phyloP scores from a whole-genome alignment of 163 green algal species.

The Trebouxia gelatinosa region DNA sequence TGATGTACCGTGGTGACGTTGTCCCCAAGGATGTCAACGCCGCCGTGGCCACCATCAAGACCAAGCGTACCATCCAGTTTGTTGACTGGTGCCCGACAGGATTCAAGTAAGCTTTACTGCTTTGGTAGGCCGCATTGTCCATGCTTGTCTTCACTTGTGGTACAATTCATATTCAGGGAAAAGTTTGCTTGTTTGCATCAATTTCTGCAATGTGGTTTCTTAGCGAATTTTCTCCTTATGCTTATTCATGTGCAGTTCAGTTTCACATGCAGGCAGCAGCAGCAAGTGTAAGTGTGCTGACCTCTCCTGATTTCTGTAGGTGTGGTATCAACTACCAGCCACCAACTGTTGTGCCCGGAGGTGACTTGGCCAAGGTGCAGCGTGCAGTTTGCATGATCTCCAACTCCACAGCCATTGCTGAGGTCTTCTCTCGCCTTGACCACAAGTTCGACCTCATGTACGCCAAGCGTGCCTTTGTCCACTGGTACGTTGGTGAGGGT shows the following conservation, averaged over 20 bases:
- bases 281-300: too few relatives aligned
- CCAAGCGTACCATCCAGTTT: constrained; percentile 99
- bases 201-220: too few relatives aligned
- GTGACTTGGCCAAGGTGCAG: constrained; percentile 99
- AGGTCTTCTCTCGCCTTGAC: constrained; percentile 97
- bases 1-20: constrained; percentile 99
- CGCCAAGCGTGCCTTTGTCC: constrained; percentile 90
- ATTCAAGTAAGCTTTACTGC: constrained; percentile 86
- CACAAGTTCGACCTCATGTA: constrained; percentile 99
- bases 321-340: constrained; percentile 98
- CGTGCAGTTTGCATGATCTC: constrained; percentile 99
- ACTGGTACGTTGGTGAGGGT: constrained; percentile 97
- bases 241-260: too few relatives aligned
- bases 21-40: constrained; percentile 98
- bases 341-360: constrained; percentile 94
- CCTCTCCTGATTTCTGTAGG: too few relatives aligned
- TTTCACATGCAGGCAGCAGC: too few relatives aligned
- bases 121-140: too few relatives aligned
- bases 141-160: too few relatives aligned
- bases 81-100: constrained; percentile 92
- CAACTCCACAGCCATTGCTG: constrained; percentile 98
- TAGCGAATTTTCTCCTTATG: too few relatives aligned
- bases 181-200: too few relatives aligned
- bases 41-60: constrained; percentile 98
- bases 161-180: too few relatives aligned